A percentile compares a stretch with the other conserved stretches of the same genome.
These are phyloP conservation scores for Irpex sp. DNA, from an alignment of 1,284 basidiomycete species.

Conservation along the genomic window DNA sequence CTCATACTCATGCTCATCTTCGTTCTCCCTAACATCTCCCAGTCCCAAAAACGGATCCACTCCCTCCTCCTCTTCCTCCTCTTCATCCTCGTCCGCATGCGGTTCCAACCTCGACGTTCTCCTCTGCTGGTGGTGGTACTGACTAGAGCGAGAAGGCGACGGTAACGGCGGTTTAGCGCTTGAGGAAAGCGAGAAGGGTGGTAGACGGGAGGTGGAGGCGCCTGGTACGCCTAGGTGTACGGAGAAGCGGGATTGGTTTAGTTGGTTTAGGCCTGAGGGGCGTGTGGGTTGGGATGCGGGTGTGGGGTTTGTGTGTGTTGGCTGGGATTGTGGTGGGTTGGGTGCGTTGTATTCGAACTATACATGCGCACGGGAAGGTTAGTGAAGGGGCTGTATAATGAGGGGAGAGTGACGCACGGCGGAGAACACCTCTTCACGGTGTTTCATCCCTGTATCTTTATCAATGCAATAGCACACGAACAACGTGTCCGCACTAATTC, in stretches of 20 bases:
- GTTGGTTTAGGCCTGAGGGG: constrained; percentile 17
- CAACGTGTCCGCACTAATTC: constrained; percentile 65
- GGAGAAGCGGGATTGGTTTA: constrained; percentile 11
- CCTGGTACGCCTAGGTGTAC: neutral
- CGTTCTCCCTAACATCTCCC: neutral
- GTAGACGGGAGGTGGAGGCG: neutral
- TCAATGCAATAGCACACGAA: constrained; percentile 91
- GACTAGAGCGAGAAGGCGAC: constrained; percentile 2
- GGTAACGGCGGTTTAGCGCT: constrained; percentile 17
- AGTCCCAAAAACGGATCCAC: constrained; percentile 30
- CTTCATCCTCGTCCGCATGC: constrained; percentile 16
- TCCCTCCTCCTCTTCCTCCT: constrained; percentile 18
- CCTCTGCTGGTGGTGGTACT: constrained; percentile 5
- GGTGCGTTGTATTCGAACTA: constrained; percentile 44
- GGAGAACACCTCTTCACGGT: constrained; percentile 65
- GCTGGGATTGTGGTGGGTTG: constrained; percentile 33
- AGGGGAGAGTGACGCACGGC: constrained; percentile 46
- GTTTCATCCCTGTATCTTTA: constrained; percentile 62
- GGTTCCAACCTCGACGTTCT: constrained; percentile 13
- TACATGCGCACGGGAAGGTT: neutral
- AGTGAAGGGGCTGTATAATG: neutral
- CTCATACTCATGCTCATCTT: neutral
- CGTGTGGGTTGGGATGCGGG: constrained; percentile 9
- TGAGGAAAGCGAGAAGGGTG: neutral
- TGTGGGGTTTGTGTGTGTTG: constrained; percentile 8